These are phyloP conservation scores for Umbelopsis sp. DNA, from an alignment of 192 early-diverging fungal genomes.

Conservation along the genomic window DNA sequence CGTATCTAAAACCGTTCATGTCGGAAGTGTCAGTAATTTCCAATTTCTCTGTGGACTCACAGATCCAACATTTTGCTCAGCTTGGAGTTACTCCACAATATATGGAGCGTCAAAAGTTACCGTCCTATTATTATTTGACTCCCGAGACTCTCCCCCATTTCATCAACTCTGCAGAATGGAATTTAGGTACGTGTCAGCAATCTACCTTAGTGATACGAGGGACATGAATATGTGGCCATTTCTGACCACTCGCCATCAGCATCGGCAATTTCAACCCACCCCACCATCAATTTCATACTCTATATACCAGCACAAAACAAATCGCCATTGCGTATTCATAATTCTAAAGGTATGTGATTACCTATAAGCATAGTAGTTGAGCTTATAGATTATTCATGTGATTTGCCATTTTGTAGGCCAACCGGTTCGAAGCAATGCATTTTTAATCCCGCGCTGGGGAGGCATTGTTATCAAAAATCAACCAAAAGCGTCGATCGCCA, in stretches of 20 bases:
- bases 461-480: slow-evolving; percentile 81
- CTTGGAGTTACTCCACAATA: slow-evolving; percentile 70
- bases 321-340: slow-evolving; percentile 73
- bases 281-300: slow-evolving; percentile 88
- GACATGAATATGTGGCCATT: slow-evolving; percentile 2
- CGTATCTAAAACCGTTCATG: slow-evolving; percentile 75
- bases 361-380: neutral
- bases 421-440: slow-evolving; percentile 71
- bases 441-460: slow-evolving; percentile 94
- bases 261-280: slow-evolving; percentile 77
- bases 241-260: slow-evolving; percentile 45
- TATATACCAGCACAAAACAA: slow-evolving; percentile 76
- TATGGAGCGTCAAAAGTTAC: slow-evolving; percentile 43
- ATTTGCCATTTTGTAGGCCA: slow-evolving; percentile 32
- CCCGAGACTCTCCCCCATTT: slow-evolving; percentile 84
- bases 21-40: slow-evolving; percentile 68
- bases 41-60: slow-evolving; percentile 77
- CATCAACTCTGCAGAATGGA: slow-evolving; percentile 97
- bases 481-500: slow-evolving; percentile 27
- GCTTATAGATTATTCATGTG: neutral
- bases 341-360: slow-evolving; percentile 45
- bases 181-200: slow-evolving; percentile 60
- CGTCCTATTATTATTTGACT: slow-evolving; percentile 57
- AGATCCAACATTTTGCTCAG: slow-evolving; percentile 82
- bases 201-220: neutral